These are phyloP conservation scores for Colletotrichum gloeosporioides DNA, from an alignment of 2,329 filamentous ascomycete species.

Conservation along the genomic window DNA sequence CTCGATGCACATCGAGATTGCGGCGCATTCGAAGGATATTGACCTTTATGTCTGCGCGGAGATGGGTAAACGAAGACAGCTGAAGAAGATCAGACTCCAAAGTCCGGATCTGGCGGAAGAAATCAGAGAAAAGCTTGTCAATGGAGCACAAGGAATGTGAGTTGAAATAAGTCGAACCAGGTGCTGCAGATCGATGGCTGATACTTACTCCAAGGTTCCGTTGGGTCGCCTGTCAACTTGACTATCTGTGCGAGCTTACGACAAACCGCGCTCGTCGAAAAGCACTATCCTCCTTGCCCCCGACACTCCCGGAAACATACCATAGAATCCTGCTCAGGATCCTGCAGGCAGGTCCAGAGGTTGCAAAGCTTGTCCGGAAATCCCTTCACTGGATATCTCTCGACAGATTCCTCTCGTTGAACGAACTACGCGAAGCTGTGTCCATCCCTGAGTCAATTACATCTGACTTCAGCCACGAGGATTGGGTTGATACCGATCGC, in stretches of 20 bases:
- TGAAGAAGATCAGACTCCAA: not conserved
- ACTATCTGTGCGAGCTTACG: not conserved
- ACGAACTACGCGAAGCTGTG: not conserved
- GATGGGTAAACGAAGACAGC: not conserved
- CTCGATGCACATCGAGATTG: too few relatives aligned
- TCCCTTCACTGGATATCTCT: not conserved
- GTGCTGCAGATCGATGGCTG: not conserved
- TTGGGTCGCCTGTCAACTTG: not conserved
- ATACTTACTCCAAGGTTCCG: not conserved
- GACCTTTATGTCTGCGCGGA: not conserved
- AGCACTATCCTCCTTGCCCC: not conserved
- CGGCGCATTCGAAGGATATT: not conserved
- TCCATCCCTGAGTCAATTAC: not conserved
- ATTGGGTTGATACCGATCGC: too few relatives aligned
- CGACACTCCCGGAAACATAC: not conserved
- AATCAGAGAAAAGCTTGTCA: not conserved
- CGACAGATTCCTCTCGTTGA: fast-evolving
- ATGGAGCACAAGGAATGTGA: not conserved
- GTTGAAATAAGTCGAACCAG: fast-evolving
- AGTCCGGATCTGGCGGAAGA: not conserved
- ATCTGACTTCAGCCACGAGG: not conserved
- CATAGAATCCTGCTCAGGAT: not conserved
- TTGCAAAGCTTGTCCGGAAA: not conserved
- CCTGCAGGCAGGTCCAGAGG: fast-evolving
- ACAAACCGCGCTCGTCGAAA: not conserved